Evolutionary conservation across 106 monocot species (phyloP).

Genomic region (Vanilla planifolia): DNA sequence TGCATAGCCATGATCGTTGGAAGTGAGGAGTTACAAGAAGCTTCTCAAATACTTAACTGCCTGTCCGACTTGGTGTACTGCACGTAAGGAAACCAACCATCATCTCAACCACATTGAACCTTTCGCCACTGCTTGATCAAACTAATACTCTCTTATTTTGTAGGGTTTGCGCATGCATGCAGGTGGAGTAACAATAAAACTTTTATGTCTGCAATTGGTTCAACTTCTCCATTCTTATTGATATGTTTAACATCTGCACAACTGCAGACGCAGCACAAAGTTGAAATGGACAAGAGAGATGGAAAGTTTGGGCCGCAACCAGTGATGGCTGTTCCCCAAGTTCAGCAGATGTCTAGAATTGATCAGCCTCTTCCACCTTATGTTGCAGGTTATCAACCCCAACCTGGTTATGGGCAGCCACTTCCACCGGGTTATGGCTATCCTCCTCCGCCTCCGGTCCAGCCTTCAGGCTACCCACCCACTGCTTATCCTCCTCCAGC

Average conservation of each 20-base stretch:
- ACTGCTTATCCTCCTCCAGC: conserved; percentile 20
- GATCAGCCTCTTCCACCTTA: conserved; percentile 66
- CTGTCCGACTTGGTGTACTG: conserved; percentile 58
- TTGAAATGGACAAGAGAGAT: conserved; percentile 92
- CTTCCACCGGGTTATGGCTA: conserved; percentile 23
- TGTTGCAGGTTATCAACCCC: conserved; percentile 41
- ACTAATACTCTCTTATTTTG: neutral
- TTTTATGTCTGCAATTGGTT: no score
- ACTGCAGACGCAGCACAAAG: conserved; percentile 80
- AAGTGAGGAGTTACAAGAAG: conserved; percentile 52
- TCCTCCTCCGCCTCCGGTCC: conserved; percentile 4
- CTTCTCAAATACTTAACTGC: conserved; percentile 58
- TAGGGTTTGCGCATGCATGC: conserved; percentile 86
- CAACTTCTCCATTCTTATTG: neutral
- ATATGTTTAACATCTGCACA: neutral
- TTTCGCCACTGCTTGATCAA: neutral
- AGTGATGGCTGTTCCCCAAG: conserved; percentile 65
- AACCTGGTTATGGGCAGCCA: conserved; percentile 36
- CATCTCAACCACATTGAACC: neutral
- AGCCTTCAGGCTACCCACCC: conserved; percentile 25
- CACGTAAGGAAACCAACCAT: conserved; percentile 21
- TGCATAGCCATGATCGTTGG: conserved; percentile 65
- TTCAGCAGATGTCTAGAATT: conserved; percentile 86
- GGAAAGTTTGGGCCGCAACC: conserved; percentile 62
- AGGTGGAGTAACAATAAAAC: conserved; percentile 47